phyloP scores from a whole-genome alignment of 2,329 filamentous ascomycete species.

The Hymenoscyphus fructigenus region DNA sequence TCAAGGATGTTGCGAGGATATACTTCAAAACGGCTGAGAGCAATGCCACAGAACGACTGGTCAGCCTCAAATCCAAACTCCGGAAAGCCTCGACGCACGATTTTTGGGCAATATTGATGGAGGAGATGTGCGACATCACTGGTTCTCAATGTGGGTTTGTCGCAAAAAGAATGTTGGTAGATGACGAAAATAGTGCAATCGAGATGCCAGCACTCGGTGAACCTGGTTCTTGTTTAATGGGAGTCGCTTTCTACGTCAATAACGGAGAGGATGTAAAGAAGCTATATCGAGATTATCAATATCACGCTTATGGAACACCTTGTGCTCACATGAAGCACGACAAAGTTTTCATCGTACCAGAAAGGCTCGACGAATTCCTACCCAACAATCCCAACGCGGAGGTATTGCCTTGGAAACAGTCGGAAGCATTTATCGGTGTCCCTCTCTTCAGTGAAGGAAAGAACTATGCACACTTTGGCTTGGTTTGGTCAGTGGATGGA shows the following conservation, averaged over 20 bases:
- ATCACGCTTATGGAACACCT: slow-evolving; percentile 60
- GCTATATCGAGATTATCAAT: slow-evolving; percentile 60
- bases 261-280: slow-evolving; percentile 53
- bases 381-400: slow-evolving; percentile 55
- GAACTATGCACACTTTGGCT: slow-evolving; percentile 68
- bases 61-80: slow-evolving; percentile 57
- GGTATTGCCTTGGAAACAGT: slow-evolving; percentile 53
- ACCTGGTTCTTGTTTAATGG: slow-evolving; percentile 61
- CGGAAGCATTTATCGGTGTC: slow-evolving; percentile 66
- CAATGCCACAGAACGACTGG: slow-evolving; percentile 59
- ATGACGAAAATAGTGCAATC: slow-evolving; percentile 56
- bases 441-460: slow-evolving; percentile 65
- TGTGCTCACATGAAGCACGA: slow-evolving; percentile 70
- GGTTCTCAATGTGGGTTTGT: slow-evolving; percentile 69
- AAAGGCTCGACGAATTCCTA: slow-evolving; percentile 57
- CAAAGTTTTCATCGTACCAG: slow-evolving; percentile 67
- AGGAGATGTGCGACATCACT: slow-evolving; percentile 61
- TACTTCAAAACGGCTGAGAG: slow-evolving; percentile 51
- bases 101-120: slow-evolving; percentile 65
- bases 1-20: slow-evolving; percentile 29
- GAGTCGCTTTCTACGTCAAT: slow-evolving; percentile 65
- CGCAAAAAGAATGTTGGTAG: slow-evolving; percentile 60
- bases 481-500: slow-evolving; percentile 68
- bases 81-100: slow-evolving; percentile 52
- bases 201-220: slow-evolving; percentile 62